These are phyloP conservation scores for Kingdonia uniflora DNA, from an alignment of 164 flowering plant genomes.

Conservation along the genomic window DNA sequence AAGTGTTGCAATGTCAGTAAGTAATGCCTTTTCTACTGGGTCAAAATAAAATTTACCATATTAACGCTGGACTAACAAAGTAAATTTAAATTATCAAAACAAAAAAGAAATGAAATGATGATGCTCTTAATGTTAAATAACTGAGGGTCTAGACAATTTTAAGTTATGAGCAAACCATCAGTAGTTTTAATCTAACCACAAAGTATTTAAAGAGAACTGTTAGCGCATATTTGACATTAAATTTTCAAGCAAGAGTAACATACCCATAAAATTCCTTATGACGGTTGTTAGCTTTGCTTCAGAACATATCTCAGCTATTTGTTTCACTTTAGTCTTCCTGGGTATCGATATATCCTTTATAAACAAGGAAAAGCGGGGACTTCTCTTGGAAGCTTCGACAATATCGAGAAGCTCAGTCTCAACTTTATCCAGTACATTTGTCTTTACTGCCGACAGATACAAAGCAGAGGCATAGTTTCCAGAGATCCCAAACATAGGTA, in stretches of 20 bases:
- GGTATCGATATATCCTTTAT: slow-evolving; percentile 12
- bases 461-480: slow-evolving; percentile 91
- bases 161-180: no score
- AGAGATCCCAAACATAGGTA: slow-evolving; percentile 55
- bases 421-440: slow-evolving; percentile 62
- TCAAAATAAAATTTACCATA: no score
- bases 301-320: slow-evolving; percentile 40
- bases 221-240: no score
- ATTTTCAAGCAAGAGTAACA: slow-evolving; percentile 2
- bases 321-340: slow-evolving; percentile 21
- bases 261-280: slow-evolving; percentile 76
- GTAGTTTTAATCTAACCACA: no score
- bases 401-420: slow-evolving; percentile 61
- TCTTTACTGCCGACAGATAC: slow-evolving; percentile 55
- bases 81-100: background rate
- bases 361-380: slow-evolving; percentile 56
- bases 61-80: no score
- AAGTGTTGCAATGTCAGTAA: no score
- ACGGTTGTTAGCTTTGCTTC: slow-evolving; percentile 62
- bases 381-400: slow-evolving; percentile 57
- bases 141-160: no score
- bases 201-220: no score
- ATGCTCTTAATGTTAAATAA: no score
- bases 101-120: no score
- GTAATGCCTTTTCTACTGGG: no score